Evolutionary conservation across 106 monocot genomes (phyloP).

Genomic region (Chionographis japonica): DNA sequence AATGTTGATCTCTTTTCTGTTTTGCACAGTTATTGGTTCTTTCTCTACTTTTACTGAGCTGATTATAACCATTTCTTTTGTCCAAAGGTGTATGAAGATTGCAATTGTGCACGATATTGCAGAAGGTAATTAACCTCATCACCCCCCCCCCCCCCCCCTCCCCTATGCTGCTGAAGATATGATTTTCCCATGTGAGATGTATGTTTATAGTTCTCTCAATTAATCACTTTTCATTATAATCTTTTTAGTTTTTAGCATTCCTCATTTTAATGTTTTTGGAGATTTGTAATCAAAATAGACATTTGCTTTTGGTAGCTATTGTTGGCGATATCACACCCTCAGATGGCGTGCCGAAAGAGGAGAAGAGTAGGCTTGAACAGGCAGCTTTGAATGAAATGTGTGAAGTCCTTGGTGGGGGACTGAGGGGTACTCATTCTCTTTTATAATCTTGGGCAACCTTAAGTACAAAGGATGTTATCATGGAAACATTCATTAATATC

Average conservation of each 20-base stretch:
- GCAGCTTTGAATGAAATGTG: conserved; percentile 86
- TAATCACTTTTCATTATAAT: too few relatives aligned
- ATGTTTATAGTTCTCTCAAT: too few relatives aligned
- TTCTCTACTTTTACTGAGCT: conserved; percentile 1
- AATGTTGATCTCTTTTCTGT: too few relatives aligned
- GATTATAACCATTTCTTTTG: background rate
- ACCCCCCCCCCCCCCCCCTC: too few relatives aligned
- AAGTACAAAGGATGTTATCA: background rate
- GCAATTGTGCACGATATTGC: conserved; percentile 40
- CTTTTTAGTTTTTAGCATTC: too few relatives aligned
- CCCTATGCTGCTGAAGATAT: too few relatives aligned
- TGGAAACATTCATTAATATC: background rate
- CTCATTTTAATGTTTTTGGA: too few relatives aligned
- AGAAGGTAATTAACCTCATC: conserved; percentile 11
- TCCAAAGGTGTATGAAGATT: conserved; percentile 29
- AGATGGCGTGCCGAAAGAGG: conserved; percentile 76
- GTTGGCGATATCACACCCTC: conserved; percentile 94
- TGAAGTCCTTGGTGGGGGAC: conserved; percentile 70
- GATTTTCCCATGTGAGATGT: too few relatives aligned
- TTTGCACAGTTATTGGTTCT: background rate
- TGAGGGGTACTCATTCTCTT: conserved; percentile 41
- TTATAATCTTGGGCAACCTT: background rate
- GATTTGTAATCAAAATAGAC: too few relatives aligned
- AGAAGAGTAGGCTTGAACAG: conserved; percentile 76
- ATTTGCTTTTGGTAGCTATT: conserved; percentile 50